These are phyloP conservation scores for Erythrophleum fordii DNA, from an alignment of 306 rosid genomes.

Conservation along the genomic window DNA sequence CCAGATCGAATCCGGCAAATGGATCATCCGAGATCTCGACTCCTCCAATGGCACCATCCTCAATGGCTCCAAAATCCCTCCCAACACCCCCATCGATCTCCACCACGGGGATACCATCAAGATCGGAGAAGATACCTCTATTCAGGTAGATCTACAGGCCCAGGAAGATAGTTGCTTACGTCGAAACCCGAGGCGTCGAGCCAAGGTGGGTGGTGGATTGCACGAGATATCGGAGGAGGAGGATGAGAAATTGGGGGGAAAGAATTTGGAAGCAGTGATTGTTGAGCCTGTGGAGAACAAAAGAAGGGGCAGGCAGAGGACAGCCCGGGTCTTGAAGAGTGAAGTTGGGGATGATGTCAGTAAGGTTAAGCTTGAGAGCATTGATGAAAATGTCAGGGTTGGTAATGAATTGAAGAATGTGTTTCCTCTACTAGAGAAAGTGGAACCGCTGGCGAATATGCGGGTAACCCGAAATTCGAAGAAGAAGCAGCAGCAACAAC, in stretches of 20 bases:
- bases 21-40: conserved; percentile 72
- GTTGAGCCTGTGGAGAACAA: conserved; percentile 1
- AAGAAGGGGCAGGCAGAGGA: neutral
- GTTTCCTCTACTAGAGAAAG: neutral
- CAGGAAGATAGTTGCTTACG: conserved; percentile 34
- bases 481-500: conserved; percentile 32
- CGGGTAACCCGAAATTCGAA: neutral
- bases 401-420: neutral
- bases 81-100: conserved; percentile 48
- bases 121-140: conserved; percentile 69
- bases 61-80: conserved; percentile 46
- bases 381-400: neutral
- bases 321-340: conserved; percentile 26
- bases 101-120: conserved; percentile 58
- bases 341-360: conserved; percentile 17
- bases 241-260: neutral
- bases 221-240: neutral
- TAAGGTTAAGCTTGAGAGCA: neutral
- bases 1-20: conserved; percentile 40
- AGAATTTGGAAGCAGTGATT: neutral
- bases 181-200: conserved; percentile 61
- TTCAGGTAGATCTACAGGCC: conserved; percentile 45
- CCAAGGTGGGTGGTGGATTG: neutral
- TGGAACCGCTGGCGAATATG: neutral
- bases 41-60: conserved; percentile 90